A percentile compares a stretch with the other conserved stretches of the same genome.
These are phyloP conservation scores for Wickerhamomyces hampshirensis DNA, from an alignment of 805 yeast species.

Conservation along the genomic window DNA sequence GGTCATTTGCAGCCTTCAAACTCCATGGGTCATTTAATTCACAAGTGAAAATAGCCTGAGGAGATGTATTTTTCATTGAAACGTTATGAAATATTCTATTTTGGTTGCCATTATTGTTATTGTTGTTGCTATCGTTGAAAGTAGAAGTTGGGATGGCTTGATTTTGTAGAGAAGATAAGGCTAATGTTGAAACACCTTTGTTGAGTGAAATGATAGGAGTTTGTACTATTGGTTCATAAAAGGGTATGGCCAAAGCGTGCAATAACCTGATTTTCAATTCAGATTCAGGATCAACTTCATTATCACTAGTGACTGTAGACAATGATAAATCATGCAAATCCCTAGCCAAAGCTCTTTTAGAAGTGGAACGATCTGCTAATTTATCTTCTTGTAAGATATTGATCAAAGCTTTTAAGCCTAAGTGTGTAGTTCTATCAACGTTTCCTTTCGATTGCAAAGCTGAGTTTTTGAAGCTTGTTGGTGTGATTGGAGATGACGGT, in stretches of 20 bases:
- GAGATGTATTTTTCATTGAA: slow-evolving; percentile 64
- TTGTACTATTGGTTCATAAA: slow-evolving; percentile 29
- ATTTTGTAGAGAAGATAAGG: slow-evolving; percentile 25
- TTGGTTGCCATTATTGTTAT: slow-evolving; percentile 20
- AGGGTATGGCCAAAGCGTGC: slow-evolving; percentile 66
- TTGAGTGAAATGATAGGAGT: slow-evolving; percentile 22
- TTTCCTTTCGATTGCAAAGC: background rate
- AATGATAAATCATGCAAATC: slow-evolving; percentile 56
- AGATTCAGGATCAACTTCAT: slow-evolving; percentile 16
- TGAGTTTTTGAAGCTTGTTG: background rate
- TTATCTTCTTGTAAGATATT: slow-evolving; percentile 37
- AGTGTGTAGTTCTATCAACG: slow-evolving; percentile 3
- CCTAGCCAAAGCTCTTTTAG: slow-evolving; percentile 37
- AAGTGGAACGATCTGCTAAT: slow-evolving; percentile 25
- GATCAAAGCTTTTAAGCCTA: slow-evolving; percentile 41
- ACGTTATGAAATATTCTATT: slow-evolving; percentile 57
- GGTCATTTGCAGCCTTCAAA: slow-evolving; percentile 80
- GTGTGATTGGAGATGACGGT: slow-evolving; percentile 4
- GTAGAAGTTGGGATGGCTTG: slow-evolving; percentile 5
- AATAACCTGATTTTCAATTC: slow-evolving; percentile 38
- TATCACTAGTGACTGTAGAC: slow-evolving; percentile 27
- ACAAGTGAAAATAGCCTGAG: slow-evolving; percentile 85
- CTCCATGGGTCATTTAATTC: slow-evolving; percentile 71
- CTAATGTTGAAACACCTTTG: slow-evolving; percentile 26
- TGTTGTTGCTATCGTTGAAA: slow-evolving; percentile 6